Base-by-base conservation (phyloP, 2,329 filamentous ascomycete species). In the Thelonectria olida region DNA sequence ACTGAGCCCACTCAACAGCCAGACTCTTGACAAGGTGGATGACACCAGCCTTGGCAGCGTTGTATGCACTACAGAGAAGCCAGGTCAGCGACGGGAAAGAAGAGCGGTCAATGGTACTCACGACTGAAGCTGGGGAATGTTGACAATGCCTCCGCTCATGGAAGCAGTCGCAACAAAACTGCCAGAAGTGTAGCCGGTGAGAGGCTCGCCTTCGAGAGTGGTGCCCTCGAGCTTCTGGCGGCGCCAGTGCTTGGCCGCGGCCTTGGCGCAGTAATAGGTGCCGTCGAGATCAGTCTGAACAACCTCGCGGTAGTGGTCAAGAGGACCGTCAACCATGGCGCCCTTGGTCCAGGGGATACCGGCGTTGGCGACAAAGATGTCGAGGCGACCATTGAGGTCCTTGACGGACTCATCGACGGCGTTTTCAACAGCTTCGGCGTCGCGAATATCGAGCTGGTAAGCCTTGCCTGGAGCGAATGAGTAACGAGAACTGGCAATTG, bases 361-460 rank as follows among this genome's bases (percentile, higher is more conserved):
- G 13, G 89, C 88, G 71, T 94, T 93, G 65, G 91, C 91, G 49
- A 93, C 86, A 69, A 93, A 92, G 66, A 92, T 84, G 70, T 93
- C 91, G 17, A 93, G 84, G 6, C 90, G 86, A 61, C 88, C 88
- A 70, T 89, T 88, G 76, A 93, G 89, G 12, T 92, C 90, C 60
- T 81, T 75, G 47, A 88, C 78, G 63, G 84, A 81, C 39, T 78
- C 74, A 61, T 84, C 75, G 25, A 89, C 79, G 4, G 82, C 79
- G 7, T 76, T 72, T 45, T 82, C 75, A 7, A 87, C 82, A 3
- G 80, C 76, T 15, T 83, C 80, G 62, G 79, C 82, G 15, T 80
- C 77, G 45, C 80, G 84, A 9, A 89, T 80, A 67, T 89, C 82
- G 59, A 89, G 84, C 68, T 85, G 80, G 75, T 87, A 88, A 4